These are phyloP conservation scores for Lachancea sp. DNA, from an alignment of 805 yeast genomes.

Conservation along the genomic window DNA sequence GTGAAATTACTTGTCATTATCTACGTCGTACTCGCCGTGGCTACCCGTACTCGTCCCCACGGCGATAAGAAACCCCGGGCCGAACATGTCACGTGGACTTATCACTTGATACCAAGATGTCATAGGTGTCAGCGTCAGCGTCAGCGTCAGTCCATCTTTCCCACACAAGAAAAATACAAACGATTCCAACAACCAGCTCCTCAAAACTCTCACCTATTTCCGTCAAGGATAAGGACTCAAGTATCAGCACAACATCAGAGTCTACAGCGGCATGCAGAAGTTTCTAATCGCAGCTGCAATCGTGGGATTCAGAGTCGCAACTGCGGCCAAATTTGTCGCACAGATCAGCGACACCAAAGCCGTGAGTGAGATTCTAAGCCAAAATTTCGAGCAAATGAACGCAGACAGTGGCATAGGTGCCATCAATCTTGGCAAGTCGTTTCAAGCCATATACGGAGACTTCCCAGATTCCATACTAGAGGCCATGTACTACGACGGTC, in stretches of 20 bases:
- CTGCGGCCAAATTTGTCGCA: conserved; percentile 1
- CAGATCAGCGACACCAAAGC: conserved; percentile 1
- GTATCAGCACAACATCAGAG: not conserved
- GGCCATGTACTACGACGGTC: conserved; percentile 32
- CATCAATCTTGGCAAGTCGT: conserved; percentile 27
- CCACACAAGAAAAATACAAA: too few relatives aligned
- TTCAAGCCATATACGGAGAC: conserved; percentile 35
- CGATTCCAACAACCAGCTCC: too few relatives aligned
- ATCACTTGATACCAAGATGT: not conserved
- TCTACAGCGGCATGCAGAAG: not conserved
- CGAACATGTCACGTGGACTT: too few relatives aligned
- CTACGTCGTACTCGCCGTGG: too few relatives aligned
- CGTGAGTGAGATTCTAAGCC: conserved; percentile 1
- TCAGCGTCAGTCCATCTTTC: not conserved
- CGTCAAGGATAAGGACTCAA: too few relatives aligned
- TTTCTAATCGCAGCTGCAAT: not conserved
- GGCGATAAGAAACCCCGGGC: too few relatives aligned
- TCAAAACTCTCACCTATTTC: too few relatives aligned
- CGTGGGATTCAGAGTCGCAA: not conserved
- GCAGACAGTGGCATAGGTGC: conserved; percentile 13
- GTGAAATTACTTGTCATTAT: too few relatives aligned
- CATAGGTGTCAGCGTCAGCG: conserved; percentile 4
- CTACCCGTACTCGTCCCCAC: too few relatives aligned
- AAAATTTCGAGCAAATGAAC: conserved; percentile 2
- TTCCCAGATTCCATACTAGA: conserved; percentile 29